Evolutionary conservation across 495 filamentous ascomycete species (phyloP), one percentile per base, ranked within the genome.

Genomic region (Collariella sp.): DNA sequence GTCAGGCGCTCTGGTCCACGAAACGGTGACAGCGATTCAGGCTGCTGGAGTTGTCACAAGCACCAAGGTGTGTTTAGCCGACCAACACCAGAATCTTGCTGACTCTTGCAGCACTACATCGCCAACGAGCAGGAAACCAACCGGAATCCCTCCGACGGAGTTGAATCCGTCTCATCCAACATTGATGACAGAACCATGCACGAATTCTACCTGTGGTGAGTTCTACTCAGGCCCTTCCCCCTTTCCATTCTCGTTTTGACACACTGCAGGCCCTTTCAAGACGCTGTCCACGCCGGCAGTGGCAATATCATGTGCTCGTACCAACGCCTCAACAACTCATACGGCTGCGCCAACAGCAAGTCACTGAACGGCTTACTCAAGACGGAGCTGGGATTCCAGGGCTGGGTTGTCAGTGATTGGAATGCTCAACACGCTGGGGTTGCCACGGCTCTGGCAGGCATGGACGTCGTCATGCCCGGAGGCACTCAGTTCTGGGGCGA

Each of bases 231-330:
- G 70, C 5, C 78, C 80, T 62, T n/a, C n/a, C n/a, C n/a, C n/a
- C 5, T 22, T 19, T 15, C 29, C 7, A 29, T 16, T 15, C 35
- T 52, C 55, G 38, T 62, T 48, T 26, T 61, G 15, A 49, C n/a
- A 20, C 19, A 12, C n/a, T 1, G 13, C 26, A 75, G 72, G 73
- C 82, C 82, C 0, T 89, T 87, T 65, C 77, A 79, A 29, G 79
- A 87, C 58, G 80, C 83, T 0, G 77, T 85, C 1, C 75, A 75
- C 33, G 83, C 85, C 1, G 76, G 79, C 6, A 78, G 75, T 3
- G 82, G 76, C 1, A 79, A 72, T 42, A 71, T 86, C 40, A 87
- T 87, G 83, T 87, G 83, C 67, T 83, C 81, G 4, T 88, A 88
- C 56, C 77, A 86, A 43, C 75, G 81, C 9, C 47, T 87, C 31